Percentiles rank a stretch among this genome's conserved stretches.
Evolutionary conservation across 2,329 filamentous ascomycete genomes (phyloP).

Genomic region (Madurella mycetomatis): DNA sequence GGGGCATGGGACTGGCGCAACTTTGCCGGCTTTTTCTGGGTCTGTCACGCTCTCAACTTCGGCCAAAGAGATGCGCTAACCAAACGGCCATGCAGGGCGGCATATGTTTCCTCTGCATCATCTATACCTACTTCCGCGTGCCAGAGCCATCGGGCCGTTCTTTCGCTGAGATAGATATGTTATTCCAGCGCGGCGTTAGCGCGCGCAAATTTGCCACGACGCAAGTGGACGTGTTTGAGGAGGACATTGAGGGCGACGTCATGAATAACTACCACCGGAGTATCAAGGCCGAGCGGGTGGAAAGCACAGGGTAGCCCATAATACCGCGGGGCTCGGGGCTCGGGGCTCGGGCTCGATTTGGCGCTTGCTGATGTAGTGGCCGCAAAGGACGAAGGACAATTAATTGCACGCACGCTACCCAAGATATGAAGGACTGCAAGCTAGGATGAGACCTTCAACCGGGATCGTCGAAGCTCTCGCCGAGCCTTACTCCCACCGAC

Average conservation of each 20-base stretch:
- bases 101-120: slow-evolving; percentile 72
- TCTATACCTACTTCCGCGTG: slow-evolving; percentile 77
- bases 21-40: slow-evolving; percentile 84
- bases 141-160: slow-evolving; percentile 76
- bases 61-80: slow-evolving; percentile 16
- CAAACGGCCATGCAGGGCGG: slow-evolving; percentile 47
- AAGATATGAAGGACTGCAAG: too few relatives aligned
- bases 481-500: too few relatives aligned
- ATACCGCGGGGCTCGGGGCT: neutral
- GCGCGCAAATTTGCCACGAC: slow-evolving; percentile 68
- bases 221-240: slow-evolving; percentile 53
- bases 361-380: neutral
- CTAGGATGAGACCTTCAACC: too few relatives aligned
- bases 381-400: too few relatives aligned
- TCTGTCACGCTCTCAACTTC: slow-evolving; percentile 30
- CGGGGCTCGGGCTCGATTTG: neutral
- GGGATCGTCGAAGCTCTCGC: too few relatives aligned
- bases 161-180: slow-evolving; percentile 79
- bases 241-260: slow-evolving; percentile 44
- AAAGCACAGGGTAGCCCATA: neutral
- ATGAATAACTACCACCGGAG: slow-evolving; percentile 45
- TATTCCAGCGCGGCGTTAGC: slow-evolving; percentile 70
- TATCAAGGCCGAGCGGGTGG: neutral
- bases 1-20: slow-evolving; percentile 83
- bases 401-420: too few relatives aligned